Base-by-base conservation (phyloP, 2,329 filamentous ascomycete genomes). In the Cladophialophora carrionii region DNA sequence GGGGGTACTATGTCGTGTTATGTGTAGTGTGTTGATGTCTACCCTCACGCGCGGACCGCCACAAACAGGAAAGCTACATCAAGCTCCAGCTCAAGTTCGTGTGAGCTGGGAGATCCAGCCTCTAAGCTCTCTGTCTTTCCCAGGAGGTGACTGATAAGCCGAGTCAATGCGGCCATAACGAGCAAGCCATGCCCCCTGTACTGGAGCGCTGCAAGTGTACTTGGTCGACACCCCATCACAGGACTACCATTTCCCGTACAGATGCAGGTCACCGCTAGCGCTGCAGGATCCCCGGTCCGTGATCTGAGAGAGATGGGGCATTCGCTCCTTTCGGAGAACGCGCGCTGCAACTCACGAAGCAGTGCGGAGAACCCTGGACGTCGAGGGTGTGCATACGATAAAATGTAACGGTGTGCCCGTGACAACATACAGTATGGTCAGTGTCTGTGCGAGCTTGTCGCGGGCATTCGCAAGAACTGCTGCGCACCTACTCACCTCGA, bases 261-360 rank as follows among this genome's bases (percentile, higher is more conserved):
- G 34, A 24, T 57, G 34, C n/a, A 41, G 37, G 20, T 48, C 22
- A 43, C 9, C 7, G 5, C 32, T 49, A 49, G 56, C 56, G 46
- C 56, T 46, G 56, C 56, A 26, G 41, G 56, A 34, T 24, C 41
- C 56, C 41, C 24, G 31, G 41, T n/a, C 37, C 17, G 37, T 20
- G 14, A 43, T 43, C 24, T 26, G 37, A 6, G 29, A 7, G 10
- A 58, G 14, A 66, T 66, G 64, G 64, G 64, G 64, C 64, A 66
- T 66, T 66, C 56, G 41, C 64, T 63, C 41, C 34, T 66, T 66
- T 63, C 37, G 64, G 64, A 62, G 57, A 58, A 53, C 31, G 46
- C 43, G 24, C 24, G 26, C 26, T 10, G 24, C 7, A 20, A 34
- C 14, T 41, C 17, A 57, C 12, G 29, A 12, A 29, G 52, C 1